Base-by-base conservation (phyloP, 164 flowering plant species). In the Umbilicus rupestris region DNA sequence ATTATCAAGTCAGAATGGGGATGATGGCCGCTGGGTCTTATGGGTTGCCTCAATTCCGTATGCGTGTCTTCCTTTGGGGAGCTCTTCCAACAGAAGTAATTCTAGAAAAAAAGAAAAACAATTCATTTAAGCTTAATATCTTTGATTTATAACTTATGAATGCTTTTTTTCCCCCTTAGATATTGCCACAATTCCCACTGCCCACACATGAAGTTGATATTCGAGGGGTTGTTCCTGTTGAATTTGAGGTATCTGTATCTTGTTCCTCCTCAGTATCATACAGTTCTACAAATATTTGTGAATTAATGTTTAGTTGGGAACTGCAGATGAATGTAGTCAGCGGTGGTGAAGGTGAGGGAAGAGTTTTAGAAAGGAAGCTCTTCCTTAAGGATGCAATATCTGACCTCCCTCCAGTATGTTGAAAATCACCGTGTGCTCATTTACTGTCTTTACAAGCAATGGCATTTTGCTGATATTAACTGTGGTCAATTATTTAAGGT, bases 51-150 rank as follows among this genome's bases (percentile, higher is more conserved):
- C 96, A 91, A 39, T 89, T 80, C 72, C 84, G 97, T 0, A 75
- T 86, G 81, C 88, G 99, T 5, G 86, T 75, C 4, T 94, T 94
- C 64, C 33, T 94, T 0, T 91, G 99, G 98, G 98, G 96, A 1
- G 92, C 97, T 62, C 78, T 24, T n/a, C 85, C 87, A 15, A 50
- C 64, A 1, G 83, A 84, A 82, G 92, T 77, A 49, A 66, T 16
- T 67, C 22, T 4, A 37, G 16, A 4, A 26, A 24, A 15, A n/a
- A 5, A 7, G 14, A 35, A 35, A 35, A 35, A 35, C 6, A 15
- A 42, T 4, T 26, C 15, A 14, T 29, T 28, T 24, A 44, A 0
- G 5, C 44, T 17, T 22, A 0, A 5, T 10, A 22, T 0, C 3
- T 3, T 26, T 12, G 3, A 4, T 50, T 16, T 33, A 46, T 66